Conservation (phyloP, 768 basidiomycete species). For the Hericium coralloides region DNA sequence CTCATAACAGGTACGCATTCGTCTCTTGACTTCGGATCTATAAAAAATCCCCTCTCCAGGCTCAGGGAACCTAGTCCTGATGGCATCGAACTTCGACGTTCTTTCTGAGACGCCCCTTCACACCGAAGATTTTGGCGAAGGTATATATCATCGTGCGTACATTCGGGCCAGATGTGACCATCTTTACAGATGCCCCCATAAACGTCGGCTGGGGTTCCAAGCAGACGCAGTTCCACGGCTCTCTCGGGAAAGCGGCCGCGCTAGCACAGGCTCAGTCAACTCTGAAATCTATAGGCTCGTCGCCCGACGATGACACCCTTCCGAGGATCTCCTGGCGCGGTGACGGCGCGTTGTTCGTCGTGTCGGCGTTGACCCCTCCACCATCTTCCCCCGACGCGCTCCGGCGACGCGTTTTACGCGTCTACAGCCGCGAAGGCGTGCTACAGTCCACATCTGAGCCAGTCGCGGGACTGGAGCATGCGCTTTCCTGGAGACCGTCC, state of each 20-base stretch:
- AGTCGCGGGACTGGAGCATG: slow-evolving; percentile 74
- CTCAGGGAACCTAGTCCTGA: slow-evolving; percentile 73
- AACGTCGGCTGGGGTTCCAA: slow-evolving; percentile 98
- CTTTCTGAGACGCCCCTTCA: slow-evolving; percentile 72
- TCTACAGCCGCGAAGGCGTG: slow-evolving; percentile 65
- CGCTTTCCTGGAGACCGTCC: slow-evolving; percentile 77
- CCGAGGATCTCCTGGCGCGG: slow-evolving; percentile 91
- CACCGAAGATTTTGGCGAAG: slow-evolving; percentile 78
- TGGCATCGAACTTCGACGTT: slow-evolving; percentile 86
- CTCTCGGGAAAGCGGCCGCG: slow-evolving; percentile 80
- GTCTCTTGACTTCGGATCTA: background rate
- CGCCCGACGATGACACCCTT: slow-evolving; percentile 60
- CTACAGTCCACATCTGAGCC: slow-evolving; percentile 83
- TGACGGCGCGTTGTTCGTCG: slow-evolving; percentile 81
- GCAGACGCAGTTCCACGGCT: slow-evolving; percentile 95
- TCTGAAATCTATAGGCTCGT: slow-evolving; percentile 35
- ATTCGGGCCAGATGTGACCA: background rate
- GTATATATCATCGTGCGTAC: slow-evolving; percentile 26
- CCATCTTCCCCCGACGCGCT: slow-evolving; percentile 18
- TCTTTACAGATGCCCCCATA: slow-evolving; percentile 65
- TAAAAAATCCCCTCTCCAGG: slow-evolving; percentile 27
- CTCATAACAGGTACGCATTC: slow-evolving; percentile 60
- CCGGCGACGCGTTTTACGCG: slow-evolving; percentile 51
- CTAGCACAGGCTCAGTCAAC: slow-evolving; percentile 31
- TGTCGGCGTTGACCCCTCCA: slow-evolving; percentile 59